A percentile compares a stretch with the other conserved stretches of the same genome.
phyloP scores from a whole-genome alignment of 345 rosid genomes.

The Gossypium turneri region DNA sequence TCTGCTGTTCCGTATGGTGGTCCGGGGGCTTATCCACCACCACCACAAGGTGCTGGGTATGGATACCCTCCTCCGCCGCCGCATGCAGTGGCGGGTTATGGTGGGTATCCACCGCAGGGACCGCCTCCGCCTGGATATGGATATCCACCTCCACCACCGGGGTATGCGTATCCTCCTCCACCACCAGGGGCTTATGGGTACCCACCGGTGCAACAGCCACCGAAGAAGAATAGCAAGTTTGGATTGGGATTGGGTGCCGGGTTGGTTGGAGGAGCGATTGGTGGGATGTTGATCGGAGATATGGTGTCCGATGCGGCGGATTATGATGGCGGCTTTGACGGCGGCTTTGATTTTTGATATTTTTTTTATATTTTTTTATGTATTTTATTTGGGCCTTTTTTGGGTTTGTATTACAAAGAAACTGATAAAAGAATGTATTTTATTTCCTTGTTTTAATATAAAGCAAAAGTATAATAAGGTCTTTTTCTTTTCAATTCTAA shows the following conservation, averaged over 20 bases:
- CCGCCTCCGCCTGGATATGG: constrained; percentile 33
- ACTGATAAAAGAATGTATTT: neutral
- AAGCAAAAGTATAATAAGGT: too few species aligned
- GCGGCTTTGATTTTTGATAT: constrained; percentile 36
- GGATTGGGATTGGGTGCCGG: constrained; percentile 74
- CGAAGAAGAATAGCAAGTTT: constrained; percentile 43
- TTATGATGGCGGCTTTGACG: constrained; percentile 32
- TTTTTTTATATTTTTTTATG: neutral
- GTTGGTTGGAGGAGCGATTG: constrained; percentile 63
- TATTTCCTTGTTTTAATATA: too few species aligned
- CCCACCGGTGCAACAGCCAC: constrained; percentile 37
- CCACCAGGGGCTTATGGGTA: neutral
- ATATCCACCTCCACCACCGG: constrained; percentile 33
- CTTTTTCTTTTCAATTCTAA: too few species aligned
- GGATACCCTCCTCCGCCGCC: constrained; percentile 26
- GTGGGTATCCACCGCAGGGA: constrained; percentile 25
- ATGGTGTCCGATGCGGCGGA: constrained; percentile 49
- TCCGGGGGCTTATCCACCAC: constrained; percentile 27
- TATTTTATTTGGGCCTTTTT: neutral
- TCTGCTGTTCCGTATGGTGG: constrained; percentile 23
- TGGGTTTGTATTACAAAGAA: neutral
- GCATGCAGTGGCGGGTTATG: constrained; percentile 18
- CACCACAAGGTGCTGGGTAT: constrained; percentile 14
- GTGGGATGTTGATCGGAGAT: constrained; percentile 72
- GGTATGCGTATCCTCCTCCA: constrained; percentile 19